Evolutionary conservation across 2,329 filamentous ascomycete genomes (phyloP).

Genomic region (Venturia oleaginea): DNA sequence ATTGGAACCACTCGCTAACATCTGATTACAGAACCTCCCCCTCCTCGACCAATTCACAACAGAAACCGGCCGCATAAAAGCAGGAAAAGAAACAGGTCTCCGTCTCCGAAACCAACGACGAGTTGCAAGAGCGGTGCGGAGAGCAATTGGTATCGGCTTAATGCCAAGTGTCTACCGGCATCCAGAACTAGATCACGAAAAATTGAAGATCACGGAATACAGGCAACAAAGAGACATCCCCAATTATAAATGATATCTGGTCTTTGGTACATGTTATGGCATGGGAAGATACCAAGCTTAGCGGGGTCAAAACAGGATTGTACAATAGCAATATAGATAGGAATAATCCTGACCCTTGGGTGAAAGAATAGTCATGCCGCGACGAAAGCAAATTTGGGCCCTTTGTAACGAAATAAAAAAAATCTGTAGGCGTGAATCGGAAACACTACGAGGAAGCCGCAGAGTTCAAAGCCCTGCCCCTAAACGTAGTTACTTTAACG

Average conservation of each 20-base stretch:
- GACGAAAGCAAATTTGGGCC: too few relatives aligned
- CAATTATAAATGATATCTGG: neutral
- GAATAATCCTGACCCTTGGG: neutral
- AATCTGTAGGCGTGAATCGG: too few relatives aligned
- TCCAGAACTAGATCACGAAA: slow-evolving; percentile 60
- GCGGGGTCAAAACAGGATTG: neutral
- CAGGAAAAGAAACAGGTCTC: slow-evolving; percentile 65
- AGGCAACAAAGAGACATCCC: neutral
- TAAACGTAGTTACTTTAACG: too few relatives aligned
- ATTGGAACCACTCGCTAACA: neutral
- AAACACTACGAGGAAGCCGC: too few relatives aligned
- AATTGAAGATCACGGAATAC: slow-evolving; percentile 6
- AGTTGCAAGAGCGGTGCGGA: slow-evolving; percentile 83
- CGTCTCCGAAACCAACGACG: slow-evolving; percentile 84
- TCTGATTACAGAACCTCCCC: slow-evolving; percentile 65
- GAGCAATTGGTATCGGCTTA: slow-evolving; percentile 79
- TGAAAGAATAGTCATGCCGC: neutral
- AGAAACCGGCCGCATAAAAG: slow-evolving; percentile 74
- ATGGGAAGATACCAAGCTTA: too few relatives aligned
- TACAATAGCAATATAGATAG: neutral
- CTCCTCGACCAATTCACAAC: slow-evolving; percentile 86
- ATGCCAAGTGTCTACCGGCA: slow-evolving; percentile 88
- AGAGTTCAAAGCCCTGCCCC: too few relatives aligned
- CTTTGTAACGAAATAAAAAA: too few relatives aligned
- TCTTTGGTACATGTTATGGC: neutral